Base-by-base conservation (phyloP, 2,329 filamentous ascomycete species). In the Aspergillus ustus region DNA sequence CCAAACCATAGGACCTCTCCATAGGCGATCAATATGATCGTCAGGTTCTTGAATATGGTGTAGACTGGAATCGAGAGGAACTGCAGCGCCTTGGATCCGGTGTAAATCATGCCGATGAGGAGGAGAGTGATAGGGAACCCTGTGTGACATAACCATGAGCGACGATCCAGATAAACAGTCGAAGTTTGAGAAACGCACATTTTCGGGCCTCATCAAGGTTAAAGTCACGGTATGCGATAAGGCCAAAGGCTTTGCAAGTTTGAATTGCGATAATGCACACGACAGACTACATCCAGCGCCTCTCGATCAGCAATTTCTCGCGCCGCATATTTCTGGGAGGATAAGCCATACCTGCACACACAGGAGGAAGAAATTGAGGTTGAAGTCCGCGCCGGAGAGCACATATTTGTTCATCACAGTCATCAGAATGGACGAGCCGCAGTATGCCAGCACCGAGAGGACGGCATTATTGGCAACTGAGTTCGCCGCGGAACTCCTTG, bases 351-450 rank as follows among this genome's bases (percentile, higher is more conserved):
- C 94, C 89, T 98, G 95, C 63, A 98, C 85, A 64, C 88, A 90
- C 63, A 99, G 87, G 71, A 97, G 90, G 80, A 99, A 92, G 80
- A 98, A 97, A 80, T 96, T 97, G 72, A 99, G 81, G 80, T 99
- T 99, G 87, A 96, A 99, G 68, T 90, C 87, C 55, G 86, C 85
- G 63, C 95, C 95, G 7, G 92, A 97, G 51, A 99, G 87, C 65
- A 97, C 93, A 78, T 96, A 99, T 84, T 99, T 99, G 83, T 99
- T 99, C 78, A 96, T 95, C n/a, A 97, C 91, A 7, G 95, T 99
- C 95, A 99, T 99, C 78, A 94, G 87, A 75, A 99, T 99, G n/a
- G 93, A 97, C 57, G 94, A 92, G 72, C 91, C 83, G 79, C 95
- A 99, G 83, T 99, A 99, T 52, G 91, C 88, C 67, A 96, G 75